phyloP scores from a whole-genome alignment of 768 basidiomycete species.

The Kwoniella botswanensis region DNA sequence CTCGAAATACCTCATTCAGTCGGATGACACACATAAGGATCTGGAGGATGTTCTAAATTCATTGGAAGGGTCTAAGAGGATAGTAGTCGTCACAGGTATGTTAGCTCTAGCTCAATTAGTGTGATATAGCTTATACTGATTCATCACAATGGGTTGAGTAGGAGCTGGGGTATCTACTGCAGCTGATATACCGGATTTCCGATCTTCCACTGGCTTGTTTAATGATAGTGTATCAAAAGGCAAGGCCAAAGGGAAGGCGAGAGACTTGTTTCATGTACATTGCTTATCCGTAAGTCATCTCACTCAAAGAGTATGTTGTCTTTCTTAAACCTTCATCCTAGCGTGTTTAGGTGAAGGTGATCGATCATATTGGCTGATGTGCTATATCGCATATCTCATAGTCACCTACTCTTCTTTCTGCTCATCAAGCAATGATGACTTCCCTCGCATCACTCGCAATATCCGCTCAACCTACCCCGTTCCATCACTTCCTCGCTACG shows the following conservation, averaged over 20 bases:
- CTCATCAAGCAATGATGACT: constrained; percentile 78
- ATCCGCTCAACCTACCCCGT: constrained; percentile 75
- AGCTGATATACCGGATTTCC: constrained; percentile 88
- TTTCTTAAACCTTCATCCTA: background rate
- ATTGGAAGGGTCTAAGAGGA: constrained; percentile 4
- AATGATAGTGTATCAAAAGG: constrained; percentile 71
- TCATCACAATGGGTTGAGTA: constrained; percentile 46
- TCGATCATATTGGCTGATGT: background rate
- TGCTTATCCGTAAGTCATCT: constrained; percentile 72
- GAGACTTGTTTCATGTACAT: constrained; percentile 87
- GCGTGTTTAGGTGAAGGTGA: background rate
- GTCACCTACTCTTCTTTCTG: constrained; percentile 67
- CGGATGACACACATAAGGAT: background rate
- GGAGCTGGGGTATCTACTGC: constrained; percentile 88
- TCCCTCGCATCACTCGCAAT: constrained; percentile 75
- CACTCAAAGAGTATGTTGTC: background rate
- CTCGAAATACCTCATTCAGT: background rate
- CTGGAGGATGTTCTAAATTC: background rate
- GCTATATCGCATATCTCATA: background rate
- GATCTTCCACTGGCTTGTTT: constrained; percentile 80
- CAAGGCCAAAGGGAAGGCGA: constrained; percentile 71
- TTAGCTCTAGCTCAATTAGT: background rate
- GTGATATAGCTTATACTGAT: background rate
- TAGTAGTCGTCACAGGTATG: constrained; percentile 22
- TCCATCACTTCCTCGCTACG: constrained; percentile 74